These are phyloP conservation scores for Ganoderma multipileum DNA, from an alignment of 1,284 basidiomycete species.

Conservation along the genomic window DNA sequence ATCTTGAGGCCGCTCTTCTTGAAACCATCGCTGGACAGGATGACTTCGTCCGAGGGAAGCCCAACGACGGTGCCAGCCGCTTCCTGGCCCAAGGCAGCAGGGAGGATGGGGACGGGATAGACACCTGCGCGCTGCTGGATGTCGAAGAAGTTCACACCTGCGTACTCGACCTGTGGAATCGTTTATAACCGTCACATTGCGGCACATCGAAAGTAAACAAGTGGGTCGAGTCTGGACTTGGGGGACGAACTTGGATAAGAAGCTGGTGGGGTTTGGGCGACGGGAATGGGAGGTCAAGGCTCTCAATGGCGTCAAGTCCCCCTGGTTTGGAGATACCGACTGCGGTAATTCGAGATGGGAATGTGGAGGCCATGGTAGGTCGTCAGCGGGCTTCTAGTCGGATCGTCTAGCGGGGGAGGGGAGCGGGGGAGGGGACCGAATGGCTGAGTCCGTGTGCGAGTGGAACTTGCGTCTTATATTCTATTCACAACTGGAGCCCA, in stretches of 20 bases:
- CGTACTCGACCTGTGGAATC: slow-evolving; percentile 47
- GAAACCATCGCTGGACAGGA: slow-evolving; percentile 62
- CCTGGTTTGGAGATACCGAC: slow-evolving; percentile 1
- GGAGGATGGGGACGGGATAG: slow-evolving; percentile 65
- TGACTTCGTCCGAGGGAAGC: slow-evolving; percentile 65
- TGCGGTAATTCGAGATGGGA: slow-evolving; percentile 6
- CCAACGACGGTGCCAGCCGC: slow-evolving; percentile 77
- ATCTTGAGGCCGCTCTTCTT: slow-evolving; percentile 62
- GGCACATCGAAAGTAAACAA: neutral
- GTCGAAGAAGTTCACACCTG: slow-evolving; percentile 88
- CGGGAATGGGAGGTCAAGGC: slow-evolving; percentile 5
- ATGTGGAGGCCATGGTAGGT: neutral
- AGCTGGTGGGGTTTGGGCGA: neutral
- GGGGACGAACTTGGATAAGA: slow-evolving; percentile 7
- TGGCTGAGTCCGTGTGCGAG: neutral
- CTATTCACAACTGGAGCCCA: neutral
- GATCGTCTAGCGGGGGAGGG: neutral
- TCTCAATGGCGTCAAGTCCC: slow-evolving; percentile 5
- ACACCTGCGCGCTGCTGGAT: slow-evolving; percentile 72
- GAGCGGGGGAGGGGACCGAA: neutral
- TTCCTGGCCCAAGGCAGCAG: slow-evolving; percentile 83
- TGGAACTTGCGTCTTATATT: neutral
- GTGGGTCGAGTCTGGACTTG: too few species aligned
- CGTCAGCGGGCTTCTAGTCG: neutral
- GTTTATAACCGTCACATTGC: slow-evolving; percentile 39